Evolutionary conservation across 208 protist genomes (phyloP).

Genomic region (Leishmania gerbilli): DNA sequence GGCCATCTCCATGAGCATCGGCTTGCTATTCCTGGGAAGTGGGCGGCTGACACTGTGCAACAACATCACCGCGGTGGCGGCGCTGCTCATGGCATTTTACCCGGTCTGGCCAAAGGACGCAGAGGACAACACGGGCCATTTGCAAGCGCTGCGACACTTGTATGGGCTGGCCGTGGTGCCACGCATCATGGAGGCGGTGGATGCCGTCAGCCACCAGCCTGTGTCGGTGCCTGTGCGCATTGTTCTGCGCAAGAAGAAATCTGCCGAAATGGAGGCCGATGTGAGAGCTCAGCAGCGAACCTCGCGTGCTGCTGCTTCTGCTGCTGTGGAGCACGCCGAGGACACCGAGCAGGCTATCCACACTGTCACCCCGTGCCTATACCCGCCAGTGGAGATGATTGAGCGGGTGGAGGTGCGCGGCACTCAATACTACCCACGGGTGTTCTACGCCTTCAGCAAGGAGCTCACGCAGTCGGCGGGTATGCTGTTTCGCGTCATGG

Average conservation of each 20-base stretch:
- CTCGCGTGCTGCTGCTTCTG: constrained; percentile 41
- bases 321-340: neutral
- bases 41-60: constrained; percentile 91
- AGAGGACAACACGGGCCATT: constrained; percentile 92
- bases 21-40: constrained; percentile 95
- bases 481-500: constrained; percentile 30
- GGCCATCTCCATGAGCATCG: constrained; percentile 94
- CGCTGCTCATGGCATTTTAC: constrained; percentile 94
- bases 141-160: constrained; percentile 93
- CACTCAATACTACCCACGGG: constrained; percentile 63
- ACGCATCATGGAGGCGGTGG: constrained; percentile 88
- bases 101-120: constrained; percentile 88
- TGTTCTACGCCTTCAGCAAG: constrained; percentile 15
- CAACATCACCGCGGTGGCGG: constrained; percentile 78
- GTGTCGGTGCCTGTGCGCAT: constrained; percentile 77
- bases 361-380: constrained; percentile 66
- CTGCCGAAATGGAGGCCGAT: neutral
- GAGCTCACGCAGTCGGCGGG: constrained; percentile 18
- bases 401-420: constrained; percentile 74
- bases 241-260: constrained; percentile 32
- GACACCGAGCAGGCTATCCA: neutral
- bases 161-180: constrained; percentile 95
- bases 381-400: constrained; percentile 66
- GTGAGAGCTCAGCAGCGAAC: neutral
- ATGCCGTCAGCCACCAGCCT: constrained; percentile 85